Conservation (phyloP, 352 stramenopile species). For the Globisporangium megalacanthum region DNA sequence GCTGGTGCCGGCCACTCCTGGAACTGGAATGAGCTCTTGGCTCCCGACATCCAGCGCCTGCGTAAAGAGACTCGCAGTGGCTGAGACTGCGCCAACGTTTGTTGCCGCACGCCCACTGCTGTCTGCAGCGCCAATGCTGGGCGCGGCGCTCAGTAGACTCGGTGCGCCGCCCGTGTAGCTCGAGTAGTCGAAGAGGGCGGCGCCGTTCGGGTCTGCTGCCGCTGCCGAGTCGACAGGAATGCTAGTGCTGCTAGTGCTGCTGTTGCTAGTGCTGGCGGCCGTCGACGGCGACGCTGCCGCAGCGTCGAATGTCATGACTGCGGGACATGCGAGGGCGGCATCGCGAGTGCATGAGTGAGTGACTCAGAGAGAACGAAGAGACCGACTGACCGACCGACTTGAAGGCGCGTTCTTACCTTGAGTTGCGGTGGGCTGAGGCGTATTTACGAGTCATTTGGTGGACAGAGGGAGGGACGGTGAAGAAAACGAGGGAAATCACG, state of each 20-base stretch:
- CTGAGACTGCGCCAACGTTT: not conserved
- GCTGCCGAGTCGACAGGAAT: not conserved
- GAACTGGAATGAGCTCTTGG: constrained; percentile 3
- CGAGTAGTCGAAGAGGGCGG: constrained; percentile 37
- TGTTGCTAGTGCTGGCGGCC: constrained; percentile 3
- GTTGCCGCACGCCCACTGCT: not conserved
- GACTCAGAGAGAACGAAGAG: no score
- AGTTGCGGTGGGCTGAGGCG: no score
- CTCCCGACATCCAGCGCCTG: constrained; percentile 14
- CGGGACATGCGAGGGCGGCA: not conserved
- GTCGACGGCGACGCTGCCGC: not conserved
- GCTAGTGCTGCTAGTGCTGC: not conserved
- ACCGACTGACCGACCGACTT: not conserved
- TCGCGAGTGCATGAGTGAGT: not conserved
- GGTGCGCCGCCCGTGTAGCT: constrained; percentile 41
- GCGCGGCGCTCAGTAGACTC: constrained; percentile 23
- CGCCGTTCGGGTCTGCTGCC: constrained; percentile 10
- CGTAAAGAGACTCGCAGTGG: constrained; percentile 9
- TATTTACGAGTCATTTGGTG: no score
- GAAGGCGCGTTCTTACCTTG: not conserved
- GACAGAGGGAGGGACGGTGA: no score
- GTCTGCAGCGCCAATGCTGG: not conserved
- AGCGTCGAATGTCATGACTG: not conserved
- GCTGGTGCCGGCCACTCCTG: not conserved
- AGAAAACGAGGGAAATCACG: no score